Evolutionary conservation across 148 eudicot species (phyloP), one percentile per base, ranked within the genome.

Genomic region (Camellia japonica): DNA sequence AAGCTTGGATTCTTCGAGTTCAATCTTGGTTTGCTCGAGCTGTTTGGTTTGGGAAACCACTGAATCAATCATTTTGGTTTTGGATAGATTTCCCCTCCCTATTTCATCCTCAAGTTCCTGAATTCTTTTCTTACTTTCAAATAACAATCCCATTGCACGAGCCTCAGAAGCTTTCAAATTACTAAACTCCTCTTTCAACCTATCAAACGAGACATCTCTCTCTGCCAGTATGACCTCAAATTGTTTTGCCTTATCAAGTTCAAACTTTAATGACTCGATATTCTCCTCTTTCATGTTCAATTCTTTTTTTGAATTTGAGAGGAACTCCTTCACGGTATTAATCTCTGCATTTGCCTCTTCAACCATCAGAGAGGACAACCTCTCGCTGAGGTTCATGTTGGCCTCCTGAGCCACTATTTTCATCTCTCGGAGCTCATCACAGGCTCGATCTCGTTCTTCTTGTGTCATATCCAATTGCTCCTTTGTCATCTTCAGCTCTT

Each of bases 51-150:
- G 91, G 1, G 82, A 59, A 23, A 38, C 82, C 54, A 87, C 52
- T 4, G 85, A 73, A 20, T 87, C 89, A 7, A 71, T 69, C 84
- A 88, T 81, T 66, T 85, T 83, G 2, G 82, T 58, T 77, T 90
- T 91, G 0, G 93, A 83, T 66, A 79, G 60, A 63, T 86, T 92
- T 63, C 75, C 55, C 69, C 80, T 85, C 76, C 87, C 84, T 7
- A 91, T 58, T 15, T 92, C 93, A 47, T 54, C 82, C 80, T 91
- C 91, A 10, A 92, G 80, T 80, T 91, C 94, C 63, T 80, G 60
- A n/a, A 88, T 79, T 80, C 65, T 85, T 58, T 75, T 85, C 84
- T 79, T 80, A 52, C 74, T 82, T 67, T 82, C 91, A 0, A 81
- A 74, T 59, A 87, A 46, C 54, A 76, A 81, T 43, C 47, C 82